phyloP scores from a whole-genome alignment of 257 asterid species.

The Ophiorrhiza pumila region DNA sequence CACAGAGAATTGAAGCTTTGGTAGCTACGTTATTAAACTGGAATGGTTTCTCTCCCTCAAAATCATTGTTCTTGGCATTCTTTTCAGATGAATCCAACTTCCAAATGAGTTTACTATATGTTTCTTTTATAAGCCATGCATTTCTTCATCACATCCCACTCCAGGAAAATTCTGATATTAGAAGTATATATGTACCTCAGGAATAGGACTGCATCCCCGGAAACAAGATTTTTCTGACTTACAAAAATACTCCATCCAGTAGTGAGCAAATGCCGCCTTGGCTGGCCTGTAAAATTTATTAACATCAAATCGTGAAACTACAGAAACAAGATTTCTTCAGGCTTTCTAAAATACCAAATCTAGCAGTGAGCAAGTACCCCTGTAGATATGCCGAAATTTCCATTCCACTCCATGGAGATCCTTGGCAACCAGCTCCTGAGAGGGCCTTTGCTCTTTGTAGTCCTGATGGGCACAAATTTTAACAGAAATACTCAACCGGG shows the following conservation, averaged over 20 bases:
- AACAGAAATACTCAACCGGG: constrained; percentile 3
- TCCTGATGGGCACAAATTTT: constrained; percentile 44
- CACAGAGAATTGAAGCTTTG: not conserved
- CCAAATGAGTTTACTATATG: not conserved
- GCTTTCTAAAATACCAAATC: not conserved
- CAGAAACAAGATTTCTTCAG: not conserved
- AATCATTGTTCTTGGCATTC: constrained; percentile 1
- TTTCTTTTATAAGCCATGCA: not conserved
- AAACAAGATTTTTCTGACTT: constrained; percentile 82
- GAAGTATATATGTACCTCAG: constrained; percentile 51
- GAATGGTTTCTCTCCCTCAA: not conserved
- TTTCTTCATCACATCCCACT: constrained; percentile 5
- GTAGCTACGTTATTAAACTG: not conserved
- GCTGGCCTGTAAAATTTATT: constrained; percentile 80
- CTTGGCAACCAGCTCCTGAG: constrained; percentile 87
- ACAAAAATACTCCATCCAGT: constrained; percentile 98
- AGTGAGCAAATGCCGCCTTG: constrained; percentile 96
- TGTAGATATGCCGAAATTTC: constrained; percentile 94
- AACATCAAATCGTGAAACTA: constrained; percentile 25
- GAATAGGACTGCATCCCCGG: constrained; percentile 95
- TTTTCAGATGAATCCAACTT: not conserved
- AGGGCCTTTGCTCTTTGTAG: constrained; percentile 92
- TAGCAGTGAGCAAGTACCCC: constrained; percentile 49
- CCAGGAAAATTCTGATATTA: not conserved
- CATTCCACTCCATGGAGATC: constrained; percentile 95